phyloP scores from a whole-genome alignment of 1,139 yeast genomes.

The Zhuliangozyma parablackwelliae region DNA sequence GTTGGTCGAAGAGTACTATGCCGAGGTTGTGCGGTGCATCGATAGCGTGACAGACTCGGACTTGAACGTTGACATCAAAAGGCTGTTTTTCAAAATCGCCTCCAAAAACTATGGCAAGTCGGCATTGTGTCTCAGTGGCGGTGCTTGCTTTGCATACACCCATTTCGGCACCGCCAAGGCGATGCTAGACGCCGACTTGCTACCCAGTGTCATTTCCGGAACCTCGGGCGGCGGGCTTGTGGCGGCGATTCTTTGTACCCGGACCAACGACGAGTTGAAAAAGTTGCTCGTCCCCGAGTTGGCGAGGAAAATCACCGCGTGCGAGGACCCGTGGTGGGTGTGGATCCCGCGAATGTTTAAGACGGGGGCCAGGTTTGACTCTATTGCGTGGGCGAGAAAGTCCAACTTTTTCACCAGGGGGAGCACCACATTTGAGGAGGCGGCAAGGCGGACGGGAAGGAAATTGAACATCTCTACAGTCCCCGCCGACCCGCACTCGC shows the following conservation, averaged over 20 bases:
- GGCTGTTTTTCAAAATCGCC: conserved; percentile 53
- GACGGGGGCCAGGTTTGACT: conserved; percentile 78
- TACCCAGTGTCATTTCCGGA: conserved; percentile 71
- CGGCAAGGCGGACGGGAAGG: conserved; percentile 63
- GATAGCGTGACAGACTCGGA: conserved; percentile 39
- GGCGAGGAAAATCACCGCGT: conserved; percentile 65
- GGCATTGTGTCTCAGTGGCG: conserved; percentile 73
- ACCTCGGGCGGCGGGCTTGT: conserved; percentile 83
- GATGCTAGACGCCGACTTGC: conserved; percentile 56
- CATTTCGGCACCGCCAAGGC: conserved; percentile 79
- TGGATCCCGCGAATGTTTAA: conserved; percentile 65
- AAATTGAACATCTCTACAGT: conserved; percentile 71
- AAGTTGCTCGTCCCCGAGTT: conserved; percentile 56
- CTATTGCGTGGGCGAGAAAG: conserved; percentile 70
- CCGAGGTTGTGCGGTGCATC: conserved; percentile 48
- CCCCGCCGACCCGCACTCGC: conserved; percentile 80
- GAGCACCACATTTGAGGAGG: conserved; percentile 68
- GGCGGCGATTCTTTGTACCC: conserved; percentile 68
- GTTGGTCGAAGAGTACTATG: conserved; percentile 52
- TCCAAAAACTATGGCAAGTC: conserved; percentile 68
- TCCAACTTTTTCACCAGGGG: conserved; percentile 69
- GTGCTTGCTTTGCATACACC: conserved; percentile 74
- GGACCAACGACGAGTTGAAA: conserved; percentile 63
- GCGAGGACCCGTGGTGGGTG: conserved; percentile 59
- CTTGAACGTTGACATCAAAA: conserved; percentile 39